Percentiles rank a stretch among this genome's conserved stretches.
Evolutionary conservation across 768 basidiomycete genomes (phyloP).

Genomic region (Lactifluus echinatus): DNA sequence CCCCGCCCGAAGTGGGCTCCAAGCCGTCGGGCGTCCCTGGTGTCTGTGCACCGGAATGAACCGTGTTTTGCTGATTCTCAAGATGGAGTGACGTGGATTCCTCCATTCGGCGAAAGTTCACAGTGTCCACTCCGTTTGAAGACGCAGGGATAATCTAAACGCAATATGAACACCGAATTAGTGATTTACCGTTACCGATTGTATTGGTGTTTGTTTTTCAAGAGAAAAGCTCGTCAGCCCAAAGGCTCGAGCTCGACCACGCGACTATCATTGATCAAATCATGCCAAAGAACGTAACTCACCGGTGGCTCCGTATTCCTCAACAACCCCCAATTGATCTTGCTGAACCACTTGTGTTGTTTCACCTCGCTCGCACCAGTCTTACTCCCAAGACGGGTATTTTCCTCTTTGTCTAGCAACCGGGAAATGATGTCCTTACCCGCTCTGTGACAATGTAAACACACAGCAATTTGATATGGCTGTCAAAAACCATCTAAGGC

Average conservation of each 20-base stretch:
- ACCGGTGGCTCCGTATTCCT: conserved; percentile 91
- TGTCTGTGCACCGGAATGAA: conserved; percentile 33
- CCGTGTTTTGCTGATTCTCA: conserved; percentile 36
- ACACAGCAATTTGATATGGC: neutral
- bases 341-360: conserved; percentile 96
- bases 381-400: conserved; percentile 78
- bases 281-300: conserved; percentile 26
- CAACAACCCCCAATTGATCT: conserved; percentile 94
- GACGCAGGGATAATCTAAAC: conserved; percentile 73
- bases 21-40: conserved; percentile 35
- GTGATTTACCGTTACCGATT: neutral
- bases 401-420: conserved; percentile 87
- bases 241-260: neutral
- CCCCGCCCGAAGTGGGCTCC: conserved; percentile 40
- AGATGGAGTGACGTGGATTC: conserved; percentile 90
- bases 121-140: conserved; percentile 72
- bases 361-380: conserved; percentile 98
- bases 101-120: conserved; percentile 84
- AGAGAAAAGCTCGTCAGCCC: neutral
- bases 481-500: neutral
- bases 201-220: too few relatives aligned
- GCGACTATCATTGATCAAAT: neutral
- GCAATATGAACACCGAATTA: neutral
- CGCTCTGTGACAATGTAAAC: conserved; percentile 40
- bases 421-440: conserved; percentile 84